A percentile compares a stretch with the other conserved stretches of the same genome.
Conservation (phyloP, 2,329 filamentous ascomycete species). For the Boeremia exigua region DNA sequence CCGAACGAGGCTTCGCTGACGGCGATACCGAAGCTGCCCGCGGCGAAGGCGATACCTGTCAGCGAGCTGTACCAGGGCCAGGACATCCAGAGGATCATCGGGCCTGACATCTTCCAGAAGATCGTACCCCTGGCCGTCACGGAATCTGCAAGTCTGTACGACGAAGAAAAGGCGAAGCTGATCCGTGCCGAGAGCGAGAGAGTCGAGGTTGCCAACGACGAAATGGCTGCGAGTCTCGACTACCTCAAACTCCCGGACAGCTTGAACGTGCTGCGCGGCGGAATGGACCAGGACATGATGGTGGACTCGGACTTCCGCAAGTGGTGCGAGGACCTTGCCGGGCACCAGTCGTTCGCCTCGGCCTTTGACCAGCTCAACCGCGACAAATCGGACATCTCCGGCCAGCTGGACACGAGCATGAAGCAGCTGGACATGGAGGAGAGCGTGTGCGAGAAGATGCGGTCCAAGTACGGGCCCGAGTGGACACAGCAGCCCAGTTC, state of each 20-base stretch:
- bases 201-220: slow-evolving; percentile 89
- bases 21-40: slow-evolving; percentile 86
- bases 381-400: slow-evolving; percentile 77
- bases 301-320: slow-evolving; percentile 90
- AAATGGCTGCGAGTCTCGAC: slow-evolving; percentile 94
- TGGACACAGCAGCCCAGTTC: slow-evolving; percentile 98
- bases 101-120: slow-evolving; percentile 94
- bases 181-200: slow-evolving; percentile 92
- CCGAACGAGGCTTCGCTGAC: slow-evolving; percentile 83
- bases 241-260: slow-evolving; percentile 90
- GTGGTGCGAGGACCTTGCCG: slow-evolving; percentile 93
- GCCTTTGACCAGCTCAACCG: slow-evolving; percentile 80
- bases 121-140: slow-evolving; percentile 96
- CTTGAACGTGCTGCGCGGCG: slow-evolving; percentile 89
- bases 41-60: slow-evolving; percentile 95
- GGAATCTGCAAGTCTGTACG: slow-evolving; percentile 94
- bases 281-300: slow-evolving; percentile 84
- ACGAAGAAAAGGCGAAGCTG: slow-evolving; percentile 97
- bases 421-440: slow-evolving; percentile 97
- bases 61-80: slow-evolving; percentile 96
- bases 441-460: slow-evolving; percentile 98
- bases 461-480: slow-evolving; percentile 91
- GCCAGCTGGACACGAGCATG: slow-evolving; percentile 76
- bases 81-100: slow-evolving; percentile 95
- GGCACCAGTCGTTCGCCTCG: slow-evolving; percentile 77